Percentiles rank a stretch among this genome's conserved stretches.
Conservation (phyloP, 164 flowering plant genomes). For the Sedum album region DNA sequence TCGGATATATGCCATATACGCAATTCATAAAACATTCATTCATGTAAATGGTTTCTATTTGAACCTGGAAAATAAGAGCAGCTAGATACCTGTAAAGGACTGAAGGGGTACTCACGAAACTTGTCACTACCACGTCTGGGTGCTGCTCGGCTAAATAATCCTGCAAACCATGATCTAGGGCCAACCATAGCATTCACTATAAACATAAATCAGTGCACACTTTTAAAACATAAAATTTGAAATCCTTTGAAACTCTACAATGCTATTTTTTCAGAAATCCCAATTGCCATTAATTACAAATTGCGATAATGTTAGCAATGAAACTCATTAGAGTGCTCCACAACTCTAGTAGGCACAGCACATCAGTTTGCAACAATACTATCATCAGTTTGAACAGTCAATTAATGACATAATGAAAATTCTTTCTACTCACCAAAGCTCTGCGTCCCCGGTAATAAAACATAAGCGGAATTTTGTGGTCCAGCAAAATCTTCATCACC, state of each 20-base stretch:
- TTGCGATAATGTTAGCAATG: too few relatives aligned
- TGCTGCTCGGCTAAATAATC: conserved; percentile 47
- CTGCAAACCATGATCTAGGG: conserved; percentile 80
- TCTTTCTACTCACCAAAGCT: conserved; percentile 52
- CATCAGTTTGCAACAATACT: too few relatives aligned
- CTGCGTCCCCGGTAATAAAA: conserved; percentile 55
- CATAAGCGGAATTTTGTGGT: conserved; percentile 50
- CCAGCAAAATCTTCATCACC: conserved; percentile 48
- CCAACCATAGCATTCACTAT: conserved; percentile 99
- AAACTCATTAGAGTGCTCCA: too few relatives aligned
- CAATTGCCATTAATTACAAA: too few relatives aligned
- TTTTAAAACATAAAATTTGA: background rate
- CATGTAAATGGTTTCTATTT: too few relatives aligned
- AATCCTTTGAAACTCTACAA: background rate
- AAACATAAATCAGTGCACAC: conserved; percentile 18
- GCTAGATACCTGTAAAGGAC: conserved; percentile 76
- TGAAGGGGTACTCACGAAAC: conserved; percentile 37
- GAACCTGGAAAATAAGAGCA: too few relatives aligned
- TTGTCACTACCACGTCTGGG: conserved; percentile 46
- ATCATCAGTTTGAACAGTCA: too few relatives aligned
- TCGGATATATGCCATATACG: too few relatives aligned
- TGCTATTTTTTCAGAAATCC: too few relatives aligned
- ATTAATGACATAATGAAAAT: background rate
- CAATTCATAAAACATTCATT: too few relatives aligned
- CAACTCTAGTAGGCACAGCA: too few relatives aligned